A percentile compares a stretch with the other conserved stretches of the same genome.
These are phyloP conservation scores for Spathaspora sp. DNA, from an alignment of 805 yeast genomes.

Conservation along the genomic window DNA sequence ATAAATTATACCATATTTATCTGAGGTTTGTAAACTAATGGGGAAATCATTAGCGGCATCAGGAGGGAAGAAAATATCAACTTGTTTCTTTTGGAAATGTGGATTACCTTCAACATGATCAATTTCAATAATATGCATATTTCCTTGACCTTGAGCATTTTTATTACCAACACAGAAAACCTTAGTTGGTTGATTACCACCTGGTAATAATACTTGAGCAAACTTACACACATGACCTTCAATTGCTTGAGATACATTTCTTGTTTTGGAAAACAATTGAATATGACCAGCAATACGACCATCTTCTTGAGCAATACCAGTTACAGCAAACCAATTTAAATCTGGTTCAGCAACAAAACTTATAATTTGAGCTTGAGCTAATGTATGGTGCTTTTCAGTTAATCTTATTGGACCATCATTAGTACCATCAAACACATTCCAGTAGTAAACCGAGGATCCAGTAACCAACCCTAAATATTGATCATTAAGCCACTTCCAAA, in stretches of 20 bases:
- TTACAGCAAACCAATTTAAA: slow-evolving; percentile 89
- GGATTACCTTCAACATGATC: slow-evolving; percentile 89
- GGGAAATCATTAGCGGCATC: slow-evolving; percentile 97
- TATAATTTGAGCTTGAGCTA: slow-evolving; percentile 82
- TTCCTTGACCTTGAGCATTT: slow-evolving; percentile 66
- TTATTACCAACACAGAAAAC: slow-evolving; percentile 92
- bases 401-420: slow-evolving; percentile 74
- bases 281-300: slow-evolving; percentile 95
- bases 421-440: slow-evolving; percentile 82
- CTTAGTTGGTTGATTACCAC: slow-evolving; percentile 71
- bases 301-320: slow-evolving; percentile 91
- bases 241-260: slow-evolving; percentile 92
- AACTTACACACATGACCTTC: slow-evolving; percentile 97
- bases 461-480: slow-evolving; percentile 81
- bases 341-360: slow-evolving; percentile 79
- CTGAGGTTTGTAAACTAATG: slow-evolving; percentile 80
- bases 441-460: slow-evolving; percentile 66
- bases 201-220: slow-evolving; percentile 70
- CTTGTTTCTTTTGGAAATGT: slow-evolving; percentile 81
- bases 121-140: slow-evolving; percentile 88
- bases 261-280: slow-evolving; percentile 82
- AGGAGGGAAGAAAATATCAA: slow-evolving; percentile 93
- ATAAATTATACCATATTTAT: slow-evolving; percentile 82
- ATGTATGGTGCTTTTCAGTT: slow-evolving; percentile 78
- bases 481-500: slow-evolving; percentile 90